Percentiles rank a stretch among this genome's conserved stretches.
These are phyloP conservation scores for Eucalyptus paniculata DNA, from an alignment of 345 rosid genomes.

Conservation along the genomic window DNA sequence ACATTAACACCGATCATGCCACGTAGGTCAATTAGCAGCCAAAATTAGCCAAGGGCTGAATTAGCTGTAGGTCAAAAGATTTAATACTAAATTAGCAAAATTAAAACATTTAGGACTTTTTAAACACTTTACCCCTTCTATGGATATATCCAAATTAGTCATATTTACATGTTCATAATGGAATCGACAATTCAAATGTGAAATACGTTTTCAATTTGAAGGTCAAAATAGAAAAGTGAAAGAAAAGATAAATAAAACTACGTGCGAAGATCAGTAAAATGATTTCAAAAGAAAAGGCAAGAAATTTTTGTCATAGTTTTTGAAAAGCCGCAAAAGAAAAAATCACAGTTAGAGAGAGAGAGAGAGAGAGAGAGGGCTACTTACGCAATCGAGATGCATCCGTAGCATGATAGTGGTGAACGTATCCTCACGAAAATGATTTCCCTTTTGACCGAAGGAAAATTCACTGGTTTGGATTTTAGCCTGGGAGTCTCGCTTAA, in stretches of 20 bases:
- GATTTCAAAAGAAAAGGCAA: not conserved
- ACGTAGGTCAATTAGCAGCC: rapidly evolving
- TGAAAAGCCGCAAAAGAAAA: not conserved
- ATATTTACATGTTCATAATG: too few relatives aligned
- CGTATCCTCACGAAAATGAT: not conserved
- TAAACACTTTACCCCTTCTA: too few relatives aligned
- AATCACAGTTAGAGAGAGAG: not conserved
- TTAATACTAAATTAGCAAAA: too few relatives aligned
- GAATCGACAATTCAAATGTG: not conserved
- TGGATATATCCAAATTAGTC: too few relatives aligned
- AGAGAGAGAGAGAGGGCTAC: not conserved
- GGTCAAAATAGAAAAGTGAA: not conserved
- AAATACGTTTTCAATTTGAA: not conserved
- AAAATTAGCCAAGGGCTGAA: too few relatives aligned
- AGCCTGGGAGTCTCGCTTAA: not conserved
- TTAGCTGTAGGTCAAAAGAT: too few relatives aligned
- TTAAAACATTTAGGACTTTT: rapidly evolving
- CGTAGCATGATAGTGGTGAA: not conserved
- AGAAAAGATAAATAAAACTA: not conserved
- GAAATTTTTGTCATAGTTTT: not conserved
- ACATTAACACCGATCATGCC: rapidly evolving
- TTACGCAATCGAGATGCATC: not conserved
- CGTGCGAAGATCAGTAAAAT: not conserved
- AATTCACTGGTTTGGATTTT: not conserved
- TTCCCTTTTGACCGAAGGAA: not conserved